Conservation (phyloP, 192 early-diverging fungal species). For the Pilobolus umbonatus region DNA sequence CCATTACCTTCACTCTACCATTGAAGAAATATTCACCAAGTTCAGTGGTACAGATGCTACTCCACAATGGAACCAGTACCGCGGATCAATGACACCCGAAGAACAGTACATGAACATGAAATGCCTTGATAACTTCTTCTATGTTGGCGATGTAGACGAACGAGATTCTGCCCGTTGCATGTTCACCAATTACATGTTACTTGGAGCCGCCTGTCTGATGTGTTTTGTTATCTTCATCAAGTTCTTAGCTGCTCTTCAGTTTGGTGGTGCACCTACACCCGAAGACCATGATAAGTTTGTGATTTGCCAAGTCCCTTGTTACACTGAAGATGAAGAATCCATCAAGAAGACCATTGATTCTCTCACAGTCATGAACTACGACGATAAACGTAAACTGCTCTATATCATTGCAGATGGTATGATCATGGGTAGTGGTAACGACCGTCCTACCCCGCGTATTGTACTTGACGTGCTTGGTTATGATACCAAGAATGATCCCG, state of each 20-base stretch:
- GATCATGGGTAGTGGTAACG: constrained; percentile 96
- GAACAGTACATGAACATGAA: constrained; percentile 38
- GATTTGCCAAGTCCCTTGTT: constrained; percentile 94
- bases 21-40: constrained; percentile 42
- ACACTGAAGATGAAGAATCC: constrained; percentile 88
- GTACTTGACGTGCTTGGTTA: constrained; percentile 88
- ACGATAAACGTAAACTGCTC: constrained; percentile 86
- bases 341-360: constrained; percentile 83
- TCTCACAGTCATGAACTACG: constrained; percentile 71
- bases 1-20: constrained; percentile 35
- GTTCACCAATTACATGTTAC: constrained; percentile 65
- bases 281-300: constrained; percentile 97
- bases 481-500: constrained; percentile 72
- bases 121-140: constrained; percentile 63
- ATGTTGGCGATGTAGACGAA: constrained; percentile 63
- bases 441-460: constrained; percentile 90
- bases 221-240: constrained; percentile 73
- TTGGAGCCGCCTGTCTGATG: constrained; percentile 63
- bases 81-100: constrained; percentile 9
- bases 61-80: constrained; percentile 39
- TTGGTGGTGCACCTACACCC: constrained; percentile 66
- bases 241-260: constrained; percentile 79
- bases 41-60: constrained; percentile 49
- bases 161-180: constrained; percentile 52
- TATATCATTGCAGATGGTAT: constrained; percentile 90